Evolutionary conservation across 2,329 filamentous ascomycete genomes (phyloP).

Genomic region (Sordariomycetes sp.): DNA sequence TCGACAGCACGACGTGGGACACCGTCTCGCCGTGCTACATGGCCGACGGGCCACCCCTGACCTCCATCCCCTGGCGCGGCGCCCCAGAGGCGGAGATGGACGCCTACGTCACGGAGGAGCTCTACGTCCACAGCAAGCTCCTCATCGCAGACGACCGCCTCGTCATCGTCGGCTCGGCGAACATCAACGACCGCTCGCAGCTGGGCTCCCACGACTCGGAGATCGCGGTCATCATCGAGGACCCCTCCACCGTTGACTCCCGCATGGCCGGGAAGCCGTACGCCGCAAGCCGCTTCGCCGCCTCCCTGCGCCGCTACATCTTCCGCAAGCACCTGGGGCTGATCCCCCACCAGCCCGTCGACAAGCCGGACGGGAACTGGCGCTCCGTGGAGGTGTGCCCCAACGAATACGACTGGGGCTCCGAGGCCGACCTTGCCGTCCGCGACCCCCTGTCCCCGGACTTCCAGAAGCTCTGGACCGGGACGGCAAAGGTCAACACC

Average conservation of each 20-base stretch:
- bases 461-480: conserved; percentile 61
- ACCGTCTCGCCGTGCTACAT: conserved; percentile 73
- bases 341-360: conserved; percentile 59
- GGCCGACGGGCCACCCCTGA: conserved; percentile 60
- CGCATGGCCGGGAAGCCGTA: conserved; percentile 62
- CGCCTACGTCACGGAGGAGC: conserved; percentile 48
- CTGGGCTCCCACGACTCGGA: conserved; percentile 77
- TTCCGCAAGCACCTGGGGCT: conserved; percentile 89
- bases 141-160: conserved; percentile 72
- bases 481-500: conserved; percentile 64
- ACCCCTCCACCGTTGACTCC: conserved; percentile 55
- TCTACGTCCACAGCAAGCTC: conserved; percentile 54
- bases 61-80: conserved; percentile 40
- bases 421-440: conserved; percentile 53
- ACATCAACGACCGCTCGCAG: conserved; percentile 54
- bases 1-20: conserved; percentile 51
- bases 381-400: conserved; percentile 55
- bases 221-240: conserved; percentile 80
- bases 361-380: conserved; percentile 57
- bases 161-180: conserved; percentile 64
- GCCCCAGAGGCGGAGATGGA: conserved; percentile 40
- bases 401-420: conserved; percentile 64
- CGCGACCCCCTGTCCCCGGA: conserved; percentile 57
- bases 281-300: conserved; percentile 61
- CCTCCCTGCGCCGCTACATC: conserved; percentile 69